Base-by-base conservation (phyloP, 345 rosid species). In the Cardamine resedifolia region DNA sequence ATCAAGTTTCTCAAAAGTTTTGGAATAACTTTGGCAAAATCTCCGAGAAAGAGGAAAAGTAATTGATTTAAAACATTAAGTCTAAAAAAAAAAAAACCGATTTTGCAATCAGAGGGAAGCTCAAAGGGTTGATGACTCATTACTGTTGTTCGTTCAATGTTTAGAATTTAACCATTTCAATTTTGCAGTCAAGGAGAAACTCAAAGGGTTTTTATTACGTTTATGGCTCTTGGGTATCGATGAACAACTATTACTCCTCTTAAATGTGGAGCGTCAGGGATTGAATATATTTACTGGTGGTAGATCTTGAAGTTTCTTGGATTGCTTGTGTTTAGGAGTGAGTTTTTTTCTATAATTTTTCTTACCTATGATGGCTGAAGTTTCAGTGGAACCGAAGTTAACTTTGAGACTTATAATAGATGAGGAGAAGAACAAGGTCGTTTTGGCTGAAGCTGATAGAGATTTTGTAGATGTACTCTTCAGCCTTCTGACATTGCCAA, bases 381-480 rank as follows among this genome's bases (percentile, higher is more conserved):
- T 12, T 16, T 47, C 58, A 15, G 66, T 7, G 1, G 66, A 58
- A 7, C 38, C 71, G 0, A 58, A 67, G 61, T 24, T 73, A 28
- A 34, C 43, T 7, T 26, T 75, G 74, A 75, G 47, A 31, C 44
- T 68, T 7, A 7, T 60, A 2, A 7, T 75, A 0, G 79, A 75
- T 31, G 45, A 39, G 23, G 57, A 55, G 58, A 65, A 34, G 26
- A 33, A 47, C 16, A 28, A 65, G 19, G 72, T 66, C 1, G 28
- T 73, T 19, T 66, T 65, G 24, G 72, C 72, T 10, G 77, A 65
- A 18, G 72, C 72, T 56, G 11, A 1, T 31, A 26, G 28, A 1
- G 66, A 58, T 20, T 65, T 74, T 57, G 78, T 65, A 1, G 77
- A 73, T 33, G 44, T 30, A 0, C 72, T 73, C 48, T 57, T 73